Evolutionary conservation across 495 filamentous ascomycete species (phyloP).

Genomic region (Neurospora terricola): DNA sequence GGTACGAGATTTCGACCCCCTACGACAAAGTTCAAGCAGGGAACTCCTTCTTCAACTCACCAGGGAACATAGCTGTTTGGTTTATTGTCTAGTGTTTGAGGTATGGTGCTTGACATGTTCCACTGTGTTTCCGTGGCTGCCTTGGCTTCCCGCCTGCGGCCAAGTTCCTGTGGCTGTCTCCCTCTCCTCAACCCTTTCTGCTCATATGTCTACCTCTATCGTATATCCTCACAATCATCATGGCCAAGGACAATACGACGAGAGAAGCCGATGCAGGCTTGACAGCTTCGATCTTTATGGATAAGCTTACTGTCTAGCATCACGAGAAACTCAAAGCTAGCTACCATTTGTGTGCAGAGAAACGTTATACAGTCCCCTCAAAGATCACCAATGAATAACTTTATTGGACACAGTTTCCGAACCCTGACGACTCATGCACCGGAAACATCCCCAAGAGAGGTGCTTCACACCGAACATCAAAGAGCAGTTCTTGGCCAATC

Average conservation of each 20-base stretch:
- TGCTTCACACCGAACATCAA: neutral
- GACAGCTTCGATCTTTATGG: neutral
- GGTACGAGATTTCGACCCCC: neutral
- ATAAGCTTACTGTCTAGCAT: neutral
- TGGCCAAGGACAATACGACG: neutral
- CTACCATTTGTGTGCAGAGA: neutral
- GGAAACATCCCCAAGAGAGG: neutral
- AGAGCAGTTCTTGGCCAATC: neutral
- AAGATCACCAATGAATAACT: neutral
- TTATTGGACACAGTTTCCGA: neutral
- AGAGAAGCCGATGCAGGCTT: neutral
- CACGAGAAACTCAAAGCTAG: neutral
- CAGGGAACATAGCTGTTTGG: neutral
- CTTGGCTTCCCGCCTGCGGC: neutral
- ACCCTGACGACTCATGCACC: neutral
- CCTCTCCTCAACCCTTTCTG: neutral
- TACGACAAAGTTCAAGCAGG: neutral
- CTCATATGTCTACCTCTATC: neutral
- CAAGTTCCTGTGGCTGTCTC: neutral
- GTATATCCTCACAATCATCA: neutral
- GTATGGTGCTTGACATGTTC: constrained; percentile 12
- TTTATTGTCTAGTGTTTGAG: neutral
- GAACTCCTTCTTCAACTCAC: neutral
- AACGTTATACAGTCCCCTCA: neutral
- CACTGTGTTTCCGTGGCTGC: constrained; percentile 12